Percentiles rank a stretch among this genome's conserved stretches.
These are phyloP conservation scores for Boletus edulis DNA, from an alignment of 768 basidiomycete genomes.

Conservation along the genomic window DNA sequence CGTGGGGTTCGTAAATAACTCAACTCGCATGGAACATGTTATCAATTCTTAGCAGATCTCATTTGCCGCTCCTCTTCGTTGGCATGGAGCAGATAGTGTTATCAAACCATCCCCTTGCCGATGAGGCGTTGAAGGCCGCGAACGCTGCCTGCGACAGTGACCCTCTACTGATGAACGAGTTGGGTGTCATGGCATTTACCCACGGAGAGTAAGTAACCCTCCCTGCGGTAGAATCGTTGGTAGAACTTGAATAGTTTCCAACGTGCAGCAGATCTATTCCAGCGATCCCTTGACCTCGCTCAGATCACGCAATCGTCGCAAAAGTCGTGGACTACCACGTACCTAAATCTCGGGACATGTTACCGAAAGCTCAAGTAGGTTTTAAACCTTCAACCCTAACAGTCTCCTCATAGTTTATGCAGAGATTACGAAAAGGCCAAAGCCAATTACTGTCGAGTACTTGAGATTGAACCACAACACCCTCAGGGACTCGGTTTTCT, in stretches of 20 bases:
- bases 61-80: constrained; percentile 91
- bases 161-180: constrained; percentile 87
- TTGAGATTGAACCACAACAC: constrained; percentile 85
- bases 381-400: neutral
- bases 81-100: constrained; percentile 98
- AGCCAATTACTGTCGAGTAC: constrained; percentile 69
- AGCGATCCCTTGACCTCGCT: constrained; percentile 75
- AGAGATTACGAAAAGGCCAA: constrained; percentile 65
- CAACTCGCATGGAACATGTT: neutral
- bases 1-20: constrained; percentile 65
- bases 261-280: constrained; percentile 67
- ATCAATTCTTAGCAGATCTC: constrained; percentile 64
- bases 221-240: neutral
- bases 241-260: constrained; percentile 58
- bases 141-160: constrained; percentile 81
- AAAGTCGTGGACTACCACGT: constrained; percentile 84
- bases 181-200: constrained; percentile 90
- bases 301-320: constrained; percentile 83
- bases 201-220: constrained; percentile 64
- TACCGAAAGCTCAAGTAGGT: constrained; percentile 76
- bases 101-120: constrained; percentile 75
- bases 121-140: constrained; percentile 86
- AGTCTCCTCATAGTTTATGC: constrained; percentile 8
- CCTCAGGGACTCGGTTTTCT: constrained; percentile 81
- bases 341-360: constrained; percentile 90